Base-by-base conservation (phyloP, 371 early-diverging fungal species). In the Mucor circinelloides region DNA sequence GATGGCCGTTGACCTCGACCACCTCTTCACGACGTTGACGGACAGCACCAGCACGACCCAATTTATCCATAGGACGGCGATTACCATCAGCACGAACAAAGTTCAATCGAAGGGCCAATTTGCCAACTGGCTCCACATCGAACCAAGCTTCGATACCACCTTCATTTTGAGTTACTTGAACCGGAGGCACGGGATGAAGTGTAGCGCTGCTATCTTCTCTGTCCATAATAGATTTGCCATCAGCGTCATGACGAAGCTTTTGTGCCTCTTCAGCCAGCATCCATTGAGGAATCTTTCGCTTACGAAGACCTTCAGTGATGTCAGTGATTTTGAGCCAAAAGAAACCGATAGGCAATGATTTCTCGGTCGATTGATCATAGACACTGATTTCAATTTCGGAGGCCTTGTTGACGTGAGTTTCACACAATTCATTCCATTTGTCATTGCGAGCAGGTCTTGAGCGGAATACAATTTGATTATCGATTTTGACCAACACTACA, bases 51-150 rank as follows among this genome's bases (percentile, higher is more conserved):
- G 90, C 90, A 75, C 98, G 95, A 50, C 90, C 91, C 25, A 98
- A 85, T 21, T 88, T 81, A 50, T 90, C 87, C 54, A 85, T 81
- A 28, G 86, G 87, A 34, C 91, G 87, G 55, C 79, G 78, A 25
- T 78, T 84, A 13, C 79, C 76, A n/a, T 73, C 69, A 42, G 73
- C 69, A 56, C 77, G 71, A 9, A 77, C 85, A 82, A 94, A 95
- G 76, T 92, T 91, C 58, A 95, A 71, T 78, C 89, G 85, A 60
- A 96, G 79, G 38, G 81, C 83, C 32, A 97, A 72, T 74, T 93
- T 91, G 44, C 98, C 98, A 44, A 88, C 89, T 25, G 97, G 97
- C 70, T 97, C 97, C 62, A 97, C 88, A 63, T 97, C 96, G 67
- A 95, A 92, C 89, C 93, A 93, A 48, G 86, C 88, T 60, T 90